Conservation (phyloP, 2,329 filamentous ascomycete genomes). For the Cladophialophora chaetospira region DNA sequence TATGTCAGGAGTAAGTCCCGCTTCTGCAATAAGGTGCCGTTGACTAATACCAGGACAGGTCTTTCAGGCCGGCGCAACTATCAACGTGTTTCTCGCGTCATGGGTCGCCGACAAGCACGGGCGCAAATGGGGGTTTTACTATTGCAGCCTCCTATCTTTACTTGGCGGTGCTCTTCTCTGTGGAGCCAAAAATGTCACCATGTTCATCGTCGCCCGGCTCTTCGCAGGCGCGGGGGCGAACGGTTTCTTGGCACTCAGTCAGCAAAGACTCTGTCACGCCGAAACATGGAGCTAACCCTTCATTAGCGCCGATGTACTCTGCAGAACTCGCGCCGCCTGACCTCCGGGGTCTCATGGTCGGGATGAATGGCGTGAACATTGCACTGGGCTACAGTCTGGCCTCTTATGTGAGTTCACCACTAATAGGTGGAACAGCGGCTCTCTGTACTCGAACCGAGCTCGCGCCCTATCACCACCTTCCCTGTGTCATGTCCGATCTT, state of each 20-base stretch:
- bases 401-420: too few relatives aligned
- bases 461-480: too few relatives aligned
- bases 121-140: conserved; percentile 54
- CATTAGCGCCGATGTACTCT: conserved; percentile 18
- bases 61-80: conserved; percentile 20
- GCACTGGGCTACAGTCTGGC: conserved; percentile 25
- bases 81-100: conserved; percentile 23
- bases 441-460: too few relatives aligned
- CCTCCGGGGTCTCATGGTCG: conserved; percentile 26
- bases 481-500: too few relatives aligned
- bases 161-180: conserved; percentile 20
- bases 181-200: conserved; percentile 15
- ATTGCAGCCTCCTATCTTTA: conserved; percentile 19
- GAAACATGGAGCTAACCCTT: too few relatives aligned
- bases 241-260: conserved; percentile 20
- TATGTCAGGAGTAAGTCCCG: conserved; percentile 11
- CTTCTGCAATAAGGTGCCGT: not conserved
- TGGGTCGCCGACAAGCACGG: conserved; percentile 46
- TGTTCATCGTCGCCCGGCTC: conserved; percentile 24
- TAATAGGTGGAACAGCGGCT: too few relatives aligned
- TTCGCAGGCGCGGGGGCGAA: conserved; percentile 21
- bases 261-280: too few relatives aligned
- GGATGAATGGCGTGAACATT: conserved; percentile 26
- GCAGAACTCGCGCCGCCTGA: conserved; percentile 26
- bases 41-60: conserved; percentile 1